Base-by-base conservation (phyloP, 768 basidiomycete species). In the Coprinopsis cinerea region DNA sequence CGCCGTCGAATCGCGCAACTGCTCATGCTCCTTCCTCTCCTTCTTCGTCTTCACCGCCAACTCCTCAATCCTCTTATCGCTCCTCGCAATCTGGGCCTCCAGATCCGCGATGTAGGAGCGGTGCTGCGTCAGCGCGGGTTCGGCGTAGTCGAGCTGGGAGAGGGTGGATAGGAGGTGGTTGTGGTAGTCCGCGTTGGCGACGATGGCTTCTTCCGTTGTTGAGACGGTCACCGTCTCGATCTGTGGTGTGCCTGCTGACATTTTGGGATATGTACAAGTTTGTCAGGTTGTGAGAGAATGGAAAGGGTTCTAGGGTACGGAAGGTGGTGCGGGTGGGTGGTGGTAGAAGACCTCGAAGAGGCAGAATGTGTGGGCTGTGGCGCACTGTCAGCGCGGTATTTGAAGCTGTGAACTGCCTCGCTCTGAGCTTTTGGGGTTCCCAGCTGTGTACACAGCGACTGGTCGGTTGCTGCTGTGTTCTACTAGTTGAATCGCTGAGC, bases 11-110 rank as follows among this genome's bases (percentile, higher is more conserved):
- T 75, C 68, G 17, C 71, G 59, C 41, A 74, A 49, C 14, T 59
- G 53, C 48, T 69, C 66, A 55, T 77, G 71, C 48, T 71, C 73
- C 56, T 71, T 71, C 44, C 71, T 53, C 55, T 74, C 72, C 53
- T 74, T 76, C 54, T 63, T 71, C 15, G 74, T 76, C 51, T 65
- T 67, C 48, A 63, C 60, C 11, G 59, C 59, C 17, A 73, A 59
- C 22, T 54, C 55, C 40, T 55, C 54, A 23, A 73, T 53, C 48
- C 49, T 63, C 44, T 55, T 54, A 27, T 60, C 54, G 23, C 62
- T 60, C 9, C 51, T 45, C 1, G 47, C 44, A 17, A 68, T 23
- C 52, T 67, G 61, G 5, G 10, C 44, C 50, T 70, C 61, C 4
- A 74, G 58, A 35, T 70, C 69, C 35, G 52, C 55, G 53, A 75